phyloP scores from a whole-genome alignment of 2,329 filamentous ascomycete genomes.

The Xylaria sp. region DNA sequence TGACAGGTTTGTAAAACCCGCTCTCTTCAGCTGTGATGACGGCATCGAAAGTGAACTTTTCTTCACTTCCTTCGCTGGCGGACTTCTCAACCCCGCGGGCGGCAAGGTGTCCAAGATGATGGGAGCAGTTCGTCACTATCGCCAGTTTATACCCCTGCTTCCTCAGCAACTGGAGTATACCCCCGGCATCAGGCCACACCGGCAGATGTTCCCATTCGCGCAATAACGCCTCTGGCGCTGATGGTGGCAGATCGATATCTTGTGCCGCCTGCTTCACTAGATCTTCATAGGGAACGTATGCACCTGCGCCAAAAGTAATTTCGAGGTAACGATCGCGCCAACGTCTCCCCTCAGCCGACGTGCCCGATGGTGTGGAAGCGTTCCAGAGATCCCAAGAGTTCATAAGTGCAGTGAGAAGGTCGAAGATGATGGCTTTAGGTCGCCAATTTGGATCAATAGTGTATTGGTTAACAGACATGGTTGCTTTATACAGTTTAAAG shows the following conservation, averaged over 20 bases:
- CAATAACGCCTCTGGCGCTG: constrained; percentile 24
- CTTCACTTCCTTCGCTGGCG: background rate
- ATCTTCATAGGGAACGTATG: constrained; percentile 32
- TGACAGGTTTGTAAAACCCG: constrained; percentile 32
- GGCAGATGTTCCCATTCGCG: constrained; percentile 14
- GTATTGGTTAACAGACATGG: constrained; percentile 9
- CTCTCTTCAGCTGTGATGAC: constrained; percentile 34
- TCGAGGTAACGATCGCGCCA: constrained; percentile 31
- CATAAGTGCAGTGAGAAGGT: constrained; percentile 31
- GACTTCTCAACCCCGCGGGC: constrained; percentile 12
- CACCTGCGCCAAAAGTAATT: constrained; percentile 25
- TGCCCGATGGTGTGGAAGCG: constrained; percentile 27
- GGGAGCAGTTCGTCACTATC: constrained; percentile 34
- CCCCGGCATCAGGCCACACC: constrained; percentile 26
- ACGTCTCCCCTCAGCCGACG: constrained; percentile 16
- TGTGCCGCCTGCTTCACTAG: constrained; percentile 29
- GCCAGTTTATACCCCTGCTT: constrained; percentile 28
- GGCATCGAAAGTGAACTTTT: constrained; percentile 24
- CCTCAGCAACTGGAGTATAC: constrained; percentile 13
- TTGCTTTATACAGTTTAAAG: background rate
- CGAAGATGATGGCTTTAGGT: constrained; percentile 33
- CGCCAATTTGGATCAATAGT: constrained; percentile 9
- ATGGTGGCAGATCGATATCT: constrained; percentile 25
- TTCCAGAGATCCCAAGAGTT: constrained; percentile 34
- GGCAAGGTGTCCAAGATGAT: constrained; percentile 27